Evolutionary conservation across 176 grass and related monocot species (phyloP), one percentile per base, ranked within the genome.

Genomic region (Oryza meridionalis): DNA sequence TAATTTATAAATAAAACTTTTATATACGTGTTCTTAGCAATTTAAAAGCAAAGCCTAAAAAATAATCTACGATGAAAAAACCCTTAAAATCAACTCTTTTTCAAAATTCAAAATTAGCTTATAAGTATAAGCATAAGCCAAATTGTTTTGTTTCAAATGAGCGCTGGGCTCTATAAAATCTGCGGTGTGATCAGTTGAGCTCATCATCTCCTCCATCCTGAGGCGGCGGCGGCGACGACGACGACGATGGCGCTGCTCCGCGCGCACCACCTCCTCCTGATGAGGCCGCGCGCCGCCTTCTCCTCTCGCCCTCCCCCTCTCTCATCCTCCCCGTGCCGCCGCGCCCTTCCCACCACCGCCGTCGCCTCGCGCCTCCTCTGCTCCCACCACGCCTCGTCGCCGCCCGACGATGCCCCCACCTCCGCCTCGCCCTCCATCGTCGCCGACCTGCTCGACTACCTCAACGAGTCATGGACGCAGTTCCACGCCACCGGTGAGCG

Each of bases 391-490:
- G 16, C 72, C 27, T 5, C 63, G 11, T 51, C 46, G 9, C 14
- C 61, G 0, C 44, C 24, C 2, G 71, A 72, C 4, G 38, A 40
- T 40, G 38, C 38, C 38, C 0, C 38, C 7, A 0, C 66, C 15
- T 21, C 79, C 13, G 1, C 75, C 49, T 63, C 73, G 40, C 80
- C 81, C 14, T 97, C 95, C 25, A 82, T 98, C 84, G 95, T 98
- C 53, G 90, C 79, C 37, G 92, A 83, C 86, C 86, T 98, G 33
- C 89, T 98, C 72, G 92, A 94, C 82, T 98, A 98, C 88, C 93
- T 98, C 78, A 98, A 98, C 86, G 92, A 98, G 76, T 98, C 95
- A 0, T 98, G 95, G 95, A 98, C 95, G 65, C 95, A 98, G 71
- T 98, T 98, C 64, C 95, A 98, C 81, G 95, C 95, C 82, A 98